A percentile compares a stretch with the other conserved stretches of the same genome.
Conservation (phyloP, 345 rosid species). For the Hypericum perforatum region DNA sequence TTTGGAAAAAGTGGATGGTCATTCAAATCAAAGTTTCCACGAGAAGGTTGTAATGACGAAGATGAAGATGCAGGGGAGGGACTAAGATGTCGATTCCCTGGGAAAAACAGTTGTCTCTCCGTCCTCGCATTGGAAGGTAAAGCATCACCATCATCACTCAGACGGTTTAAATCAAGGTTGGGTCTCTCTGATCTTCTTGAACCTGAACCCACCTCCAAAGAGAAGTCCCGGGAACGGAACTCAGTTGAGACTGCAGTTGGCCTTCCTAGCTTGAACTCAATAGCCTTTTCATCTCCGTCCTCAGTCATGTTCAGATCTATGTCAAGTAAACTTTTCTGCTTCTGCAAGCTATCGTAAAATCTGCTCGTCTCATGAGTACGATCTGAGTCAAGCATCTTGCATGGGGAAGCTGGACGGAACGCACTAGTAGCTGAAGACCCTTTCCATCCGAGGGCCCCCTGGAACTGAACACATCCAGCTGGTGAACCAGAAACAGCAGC, state of each 20-base stretch:
- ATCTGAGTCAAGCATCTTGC: conserved; percentile 32
- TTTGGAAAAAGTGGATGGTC: conserved; percentile 51
- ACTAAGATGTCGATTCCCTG: conserved; percentile 46
- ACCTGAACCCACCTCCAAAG: conserved; percentile 34
- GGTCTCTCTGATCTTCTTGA: conserved; percentile 52
- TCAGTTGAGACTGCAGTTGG: conserved; percentile 43
- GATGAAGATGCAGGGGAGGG: conserved; percentile 75
- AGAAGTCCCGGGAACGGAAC: conserved; percentile 49
- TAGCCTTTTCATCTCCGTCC: conserved; percentile 58
- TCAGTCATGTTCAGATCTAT: conserved; percentile 82
- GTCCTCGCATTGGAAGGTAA: conserved; percentile 36
- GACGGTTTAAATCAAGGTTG: conserved; percentile 66
- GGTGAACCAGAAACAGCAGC: conserved; percentile 45
- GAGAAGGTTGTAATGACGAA: conserved; percentile 49
- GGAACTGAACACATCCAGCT: conserved; percentile 53
- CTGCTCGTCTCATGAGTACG: conserved; percentile 28
- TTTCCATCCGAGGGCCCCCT: conserved; percentile 63
- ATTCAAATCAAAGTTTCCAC: conserved; percentile 81
- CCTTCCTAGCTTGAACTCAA: conserved; percentile 33
- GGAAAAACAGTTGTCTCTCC: conserved; percentile 38
- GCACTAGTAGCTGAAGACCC: conserved; percentile 71
- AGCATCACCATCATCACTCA: conserved; percentile 56
- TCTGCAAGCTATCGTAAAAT: conserved; percentile 31
- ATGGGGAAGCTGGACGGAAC: conserved; percentile 58
- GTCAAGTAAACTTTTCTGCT: conserved; percentile 37